Base-by-base conservation (phyloP, 2,329 filamentous ascomycete genomes). In the Nannizziopsis arthrosporioides region DNA sequence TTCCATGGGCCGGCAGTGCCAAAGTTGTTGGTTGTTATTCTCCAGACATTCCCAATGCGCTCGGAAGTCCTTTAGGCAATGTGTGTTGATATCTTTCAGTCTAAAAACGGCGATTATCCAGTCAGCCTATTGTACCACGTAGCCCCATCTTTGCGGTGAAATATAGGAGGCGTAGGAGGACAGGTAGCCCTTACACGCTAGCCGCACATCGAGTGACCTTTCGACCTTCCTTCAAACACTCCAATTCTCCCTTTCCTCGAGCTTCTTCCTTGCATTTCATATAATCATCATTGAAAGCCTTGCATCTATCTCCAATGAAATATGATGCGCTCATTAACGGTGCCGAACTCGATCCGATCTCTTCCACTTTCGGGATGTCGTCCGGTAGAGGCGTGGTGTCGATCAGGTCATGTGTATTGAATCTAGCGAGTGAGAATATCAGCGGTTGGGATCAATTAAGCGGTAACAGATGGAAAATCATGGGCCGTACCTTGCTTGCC, bases 221-320 rank as follows among this genome's bases (percentile, higher is more conserved):
- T 67, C 92, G 80, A 49, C 92, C 92, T 73, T 98, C 92, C 76
- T 86, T 90, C 77, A 98, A 73, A 72, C 92, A 98, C 58, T 94
- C 86, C 55, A 93, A 69, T 75, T 98, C 92, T 67, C 88, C 92
- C 69, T 79, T 81, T 61, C 92, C 92, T 54, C 85, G 83, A 61
- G 87, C 82, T 72, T 95, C 88, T 58, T 80, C 85, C 82, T 98
- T 98, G 84, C 92, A 98, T 74, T 94, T 85, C 90, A 98, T 98
- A 73, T 84, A 98, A 72, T 98, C 92, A 75, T 98, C 92, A 71
- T 96, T 96, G 77, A 89, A 98, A 50, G 85, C 75, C 67, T 79
- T 84, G 81, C 92, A 98, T 64, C 90, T 83, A 57, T 88, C 89
- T 55, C 92, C 92, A 65, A 98, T 98, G 69, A 96, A 98, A 77